Evolutionary conservation across 1,284 basidiomycete genomes (phyloP), one percentile per base, ranked within the genome.

Genomic region (Somion occarium): DNA sequence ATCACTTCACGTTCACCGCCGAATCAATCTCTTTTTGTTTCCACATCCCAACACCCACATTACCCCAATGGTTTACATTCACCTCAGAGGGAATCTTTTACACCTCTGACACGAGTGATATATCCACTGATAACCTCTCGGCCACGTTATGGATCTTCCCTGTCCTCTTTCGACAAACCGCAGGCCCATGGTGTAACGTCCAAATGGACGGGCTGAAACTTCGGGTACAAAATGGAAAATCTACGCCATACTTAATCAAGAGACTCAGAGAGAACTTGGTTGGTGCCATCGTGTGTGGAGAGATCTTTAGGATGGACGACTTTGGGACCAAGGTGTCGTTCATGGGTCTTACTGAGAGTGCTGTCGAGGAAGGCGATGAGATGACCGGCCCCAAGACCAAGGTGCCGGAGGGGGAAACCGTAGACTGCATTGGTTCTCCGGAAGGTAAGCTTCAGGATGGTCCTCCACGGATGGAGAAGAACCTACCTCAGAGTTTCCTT

Each of bases 131-230:
- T 2, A 50, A 53, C 18, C 34, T 69, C 15, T 51, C 64, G n/a
- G 56, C 61, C 23, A 61, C 64, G 18, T 51, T 72, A 24, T 72
- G 69, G 66, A 56, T 77, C 52, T 72, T 74, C 56, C 74, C 75
- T 1, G 56, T 67, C 12, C 58, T 70, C 37, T 69, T 70, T 53
- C 55, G 69, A 19, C 64, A 68, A 51, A 70, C 71, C 5, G 62
- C 67, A 3, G 69, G 71, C 1, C 64, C 72, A 1, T 70, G 65
- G 65, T 52, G 67, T 11, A 60, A 67, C 30, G 59, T 66, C 25
- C 61, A 62, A 7, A 53, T 78, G 20, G 59, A 72, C 26, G 70
- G 68, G 18, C 70, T 73, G 50, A 56, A 67, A 15, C 59, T 73
- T 26, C 65, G 62, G n/a, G 64, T 76, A 5, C 59, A 56, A 49